Evolutionary conservation across 495 filamentous ascomycete species (phyloP).

Genomic region (Ascodesmis nigricans): DNA sequence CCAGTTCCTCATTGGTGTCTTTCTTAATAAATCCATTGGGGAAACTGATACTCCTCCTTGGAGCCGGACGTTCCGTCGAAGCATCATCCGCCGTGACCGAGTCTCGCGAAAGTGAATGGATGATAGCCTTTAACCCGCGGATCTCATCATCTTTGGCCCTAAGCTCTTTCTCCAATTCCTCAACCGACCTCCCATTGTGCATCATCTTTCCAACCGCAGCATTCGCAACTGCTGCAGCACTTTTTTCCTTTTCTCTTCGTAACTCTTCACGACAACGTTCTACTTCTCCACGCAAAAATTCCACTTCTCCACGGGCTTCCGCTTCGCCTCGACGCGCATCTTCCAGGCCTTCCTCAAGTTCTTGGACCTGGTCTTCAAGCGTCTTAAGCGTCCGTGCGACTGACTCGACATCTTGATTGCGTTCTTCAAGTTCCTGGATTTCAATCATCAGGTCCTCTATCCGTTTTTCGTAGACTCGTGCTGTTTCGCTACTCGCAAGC

Average conservation of each 20-base stretch:
- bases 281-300: constrained; percentile 88
- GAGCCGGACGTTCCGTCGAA: constrained; percentile 5
- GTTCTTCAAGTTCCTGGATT: constrained; percentile 55
- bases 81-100: constrained; percentile 30
- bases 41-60: neutral
- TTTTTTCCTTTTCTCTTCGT: constrained; percentile 72
- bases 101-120: constrained; percentile 73
- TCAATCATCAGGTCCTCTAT: constrained; percentile 78
- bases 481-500: constrained; percentile 87
- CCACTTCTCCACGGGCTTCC: constrained; percentile 85
- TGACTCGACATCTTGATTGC: constrained; percentile 70
- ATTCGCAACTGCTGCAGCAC: constrained; percentile 37
- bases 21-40: neutral
- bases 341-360: constrained; percentile 89
- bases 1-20: constrained; percentile 28
- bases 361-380: constrained; percentile 83
- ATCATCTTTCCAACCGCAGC: constrained; percentile 31
- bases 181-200: constrained; percentile 29
- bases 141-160: constrained; percentile 98
- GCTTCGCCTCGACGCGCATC: constrained; percentile 92
- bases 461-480: constrained; percentile 86
- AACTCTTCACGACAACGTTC: constrained; percentile 83
- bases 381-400: constrained; percentile 83
- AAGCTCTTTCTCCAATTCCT: constrained; percentile 75
- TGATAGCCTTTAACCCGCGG: constrained; percentile 86